These are phyloP conservation scores for Saturnispora halmiae DNA, from an alignment of 805 yeast genomes.

Conservation along the genomic window DNA sequence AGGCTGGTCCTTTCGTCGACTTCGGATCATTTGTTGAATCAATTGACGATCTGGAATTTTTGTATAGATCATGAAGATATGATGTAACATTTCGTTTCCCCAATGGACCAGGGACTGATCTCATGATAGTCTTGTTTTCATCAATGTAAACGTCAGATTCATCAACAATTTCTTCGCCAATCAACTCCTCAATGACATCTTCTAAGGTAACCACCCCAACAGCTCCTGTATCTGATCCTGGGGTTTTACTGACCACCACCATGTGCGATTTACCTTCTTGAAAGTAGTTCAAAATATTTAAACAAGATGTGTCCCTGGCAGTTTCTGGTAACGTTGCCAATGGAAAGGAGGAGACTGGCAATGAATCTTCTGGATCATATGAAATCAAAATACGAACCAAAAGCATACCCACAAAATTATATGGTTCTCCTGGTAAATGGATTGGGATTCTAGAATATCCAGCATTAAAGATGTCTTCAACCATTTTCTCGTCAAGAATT, in stretches of 20 bases:
- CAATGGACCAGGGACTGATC: slow-evolving; percentile 68
- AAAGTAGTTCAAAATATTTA: slow-evolving; percentile 88
- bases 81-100: slow-evolving; percentile 60
- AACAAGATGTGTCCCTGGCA: slow-evolving; percentile 80
- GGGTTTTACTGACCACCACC: slow-evolving; percentile 83
- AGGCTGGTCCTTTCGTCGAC: slow-evolving; percentile 3
- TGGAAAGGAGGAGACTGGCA: slow-evolving; percentile 89
- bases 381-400: slow-evolving; percentile 86
- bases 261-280: slow-evolving; percentile 97
- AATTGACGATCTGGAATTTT: slow-evolving; percentile 10
- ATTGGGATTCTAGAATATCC: slow-evolving; percentile 95
- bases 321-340: slow-evolving; percentile 96
- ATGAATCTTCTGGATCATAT: slow-evolving; percentile 92
- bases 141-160: slow-evolving; percentile 92
- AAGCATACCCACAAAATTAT: slow-evolving; percentile 90
- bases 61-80: slow-evolving; percentile 54
- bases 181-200: slow-evolving; percentile 95
- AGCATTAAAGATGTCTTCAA: slow-evolving; percentile 83
- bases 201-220: slow-evolving; percentile 88
- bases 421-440: slow-evolving; percentile 80
- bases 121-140: slow-evolving; percentile 76
- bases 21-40: slow-evolving; percentile 6
- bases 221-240: slow-evolving; percentile 76
- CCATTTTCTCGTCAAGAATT: slow-evolving; percentile 71
- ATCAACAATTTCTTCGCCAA: slow-evolving; percentile 96